Base-by-base conservation (phyloP, 2,329 filamentous ascomycete species). In the Fusarium torreyae region DNA sequence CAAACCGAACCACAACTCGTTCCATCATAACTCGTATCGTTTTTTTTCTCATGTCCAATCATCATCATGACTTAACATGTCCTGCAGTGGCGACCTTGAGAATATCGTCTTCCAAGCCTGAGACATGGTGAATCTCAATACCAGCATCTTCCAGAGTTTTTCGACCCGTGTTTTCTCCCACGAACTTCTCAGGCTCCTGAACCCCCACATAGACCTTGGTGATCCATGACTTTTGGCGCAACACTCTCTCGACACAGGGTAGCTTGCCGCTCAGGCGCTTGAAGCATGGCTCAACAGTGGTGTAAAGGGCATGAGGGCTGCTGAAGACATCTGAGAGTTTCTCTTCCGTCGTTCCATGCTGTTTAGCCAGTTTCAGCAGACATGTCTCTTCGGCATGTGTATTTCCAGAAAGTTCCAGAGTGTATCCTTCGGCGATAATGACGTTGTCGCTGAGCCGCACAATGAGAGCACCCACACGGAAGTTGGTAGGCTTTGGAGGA, bases 301-400 rank as follows among this genome's bases (percentile, higher is more conserved):
- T 98, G 79, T 98, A 98, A 14, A 99, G 86, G 11, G 76, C 80
- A 60, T 82, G 79, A 15, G 77, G 75, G 34, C 67, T 69, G 6
- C 69, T 69, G 34, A 81, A 77, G 18, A 70, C 63, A n/a, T 69
- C 60, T 1, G 87, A 81, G 6, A 94, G 84, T 1, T 80, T 77
- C 53, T 88, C 86, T 69, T 92, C 89, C 0, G 84, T 61, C 0
- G 85, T 81, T 3, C 76, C 75, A 57, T 87, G 77, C 66, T 82
- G 73, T 48, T 81, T 74, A 2, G 88, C 83, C 15, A 90, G 86
- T 78, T 99, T 98, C 49, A 90, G 81, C 58, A 99, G 86, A 76
- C 94, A 97, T 79, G 92, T 95, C 81, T 99, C 94, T 78, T 99
- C 96, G 5, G 96, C 96, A 77, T 99, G 96, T 0, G 96, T 98